These are phyloP conservation scores for Solioccasus polychromus DNA, from an alignment of 768 basidiomycete species.

Conservation along the genomic window DNA sequence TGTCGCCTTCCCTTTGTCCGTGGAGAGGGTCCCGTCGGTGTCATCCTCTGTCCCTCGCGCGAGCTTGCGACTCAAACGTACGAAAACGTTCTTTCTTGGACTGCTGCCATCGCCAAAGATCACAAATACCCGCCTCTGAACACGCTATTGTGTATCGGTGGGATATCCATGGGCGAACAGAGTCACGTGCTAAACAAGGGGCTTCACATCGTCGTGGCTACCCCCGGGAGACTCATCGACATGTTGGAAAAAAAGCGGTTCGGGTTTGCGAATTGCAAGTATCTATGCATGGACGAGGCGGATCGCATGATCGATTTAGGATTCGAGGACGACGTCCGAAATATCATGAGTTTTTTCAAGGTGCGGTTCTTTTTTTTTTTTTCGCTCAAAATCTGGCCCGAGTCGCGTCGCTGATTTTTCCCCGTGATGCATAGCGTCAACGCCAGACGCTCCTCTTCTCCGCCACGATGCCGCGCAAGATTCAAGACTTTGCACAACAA, in stretches of 20 bases:
- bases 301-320: constrained; percentile 99
- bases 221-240: constrained; percentile 94
- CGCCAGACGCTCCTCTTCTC: constrained; percentile 97
- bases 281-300: constrained; percentile 97
- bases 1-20: constrained; percentile 82
- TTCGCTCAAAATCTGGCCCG: neutral
- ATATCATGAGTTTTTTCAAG: constrained; percentile 99
- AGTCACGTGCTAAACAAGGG: constrained; percentile 87
- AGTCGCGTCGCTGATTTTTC: too few relatives aligned
- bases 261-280: constrained; percentile 92
- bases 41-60: constrained; percentile 94
- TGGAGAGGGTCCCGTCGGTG: constrained; percentile 96
- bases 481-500: constrained; percentile 97
- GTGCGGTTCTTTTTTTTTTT: constrained; percentile 43
- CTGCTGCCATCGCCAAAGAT: constrained; percentile 72
- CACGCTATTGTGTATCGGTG: constrained; percentile 91
- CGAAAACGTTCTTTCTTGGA: constrained; percentile 91
- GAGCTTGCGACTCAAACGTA: constrained; percentile 97
- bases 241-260: constrained; percentile 96
- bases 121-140: constrained; percentile 84
- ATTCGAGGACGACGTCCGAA: constrained; percentile 97
- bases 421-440: constrained; percentile 82
- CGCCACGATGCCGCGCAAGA: constrained; percentile 98
- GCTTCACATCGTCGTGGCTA: constrained; percentile 93
- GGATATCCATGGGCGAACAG: constrained; percentile 98